Conservation (phyloP, 2,329 filamentous ascomycete species). For the Fusarium sp. region DNA sequence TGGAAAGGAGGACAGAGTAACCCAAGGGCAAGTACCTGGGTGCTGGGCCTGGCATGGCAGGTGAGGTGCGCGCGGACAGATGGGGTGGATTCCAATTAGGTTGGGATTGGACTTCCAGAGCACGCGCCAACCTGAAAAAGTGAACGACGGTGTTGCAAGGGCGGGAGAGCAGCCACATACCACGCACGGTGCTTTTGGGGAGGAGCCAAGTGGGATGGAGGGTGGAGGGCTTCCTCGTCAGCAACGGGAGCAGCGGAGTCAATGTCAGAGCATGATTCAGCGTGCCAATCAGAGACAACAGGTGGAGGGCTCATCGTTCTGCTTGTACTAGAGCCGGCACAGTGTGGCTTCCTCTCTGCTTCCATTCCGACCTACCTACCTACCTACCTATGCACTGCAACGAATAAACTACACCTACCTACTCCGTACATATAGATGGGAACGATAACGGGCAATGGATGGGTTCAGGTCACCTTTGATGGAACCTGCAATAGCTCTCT, state of each 20-base stretch:
- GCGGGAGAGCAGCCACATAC: slow-evolving; percentile 40
- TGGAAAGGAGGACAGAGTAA: slow-evolving; percentile 39
- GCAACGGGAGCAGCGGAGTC: slow-evolving; percentile 28
- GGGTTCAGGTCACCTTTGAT: slow-evolving; percentile 8
- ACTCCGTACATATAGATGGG: not conserved
- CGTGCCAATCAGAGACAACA: slow-evolving; percentile 19
- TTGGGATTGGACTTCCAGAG: slow-evolving; percentile 32
- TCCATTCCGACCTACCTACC: not conserved
- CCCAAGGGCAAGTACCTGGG: slow-evolving; percentile 24
- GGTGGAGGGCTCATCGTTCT: slow-evolving; percentile 9
- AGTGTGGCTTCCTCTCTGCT: slow-evolving; percentile 14
- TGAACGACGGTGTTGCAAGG: slow-evolving; percentile 31
- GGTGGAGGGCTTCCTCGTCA: slow-evolving; percentile 31
- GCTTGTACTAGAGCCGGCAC: slow-evolving; percentile 10
- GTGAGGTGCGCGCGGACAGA: slow-evolving; percentile 17
- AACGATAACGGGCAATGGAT: slow-evolving; percentile 15
- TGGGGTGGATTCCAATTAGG: slow-evolving; percentile 31
- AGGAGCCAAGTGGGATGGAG: slow-evolving; percentile 33
- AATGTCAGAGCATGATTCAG: slow-evolving; percentile 7
- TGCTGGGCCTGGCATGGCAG: slow-evolving; percentile 7
- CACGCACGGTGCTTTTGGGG: slow-evolving; percentile 41
- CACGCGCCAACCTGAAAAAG: slow-evolving; percentile 34
- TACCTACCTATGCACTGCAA: not conserved
- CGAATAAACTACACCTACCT: not conserved
- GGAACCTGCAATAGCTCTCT: slow-evolving; percentile 22